Percentiles rank a stretch among this genome's conserved stretches.
Evolutionary conservation across 2,329 filamentous ascomycete genomes (phyloP).

Genomic region (Diaporthe caulivora): DNA sequence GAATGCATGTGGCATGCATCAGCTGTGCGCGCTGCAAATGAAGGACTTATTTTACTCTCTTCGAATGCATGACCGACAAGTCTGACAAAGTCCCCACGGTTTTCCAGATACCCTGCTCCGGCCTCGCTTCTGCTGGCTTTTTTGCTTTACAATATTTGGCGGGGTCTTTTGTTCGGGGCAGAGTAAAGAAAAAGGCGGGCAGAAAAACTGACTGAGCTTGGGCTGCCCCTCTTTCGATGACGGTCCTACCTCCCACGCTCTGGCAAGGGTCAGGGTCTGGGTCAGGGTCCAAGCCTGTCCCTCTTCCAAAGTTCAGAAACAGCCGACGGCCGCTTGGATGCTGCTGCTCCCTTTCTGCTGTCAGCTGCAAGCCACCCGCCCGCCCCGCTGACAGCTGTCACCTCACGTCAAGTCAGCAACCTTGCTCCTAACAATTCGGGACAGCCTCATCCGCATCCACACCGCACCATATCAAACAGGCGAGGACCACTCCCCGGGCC

Average conservation of each 20-base stretch:
- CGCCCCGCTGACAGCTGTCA: not conserved
- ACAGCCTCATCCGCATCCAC: not conserved
- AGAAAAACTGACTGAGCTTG: not conserved
- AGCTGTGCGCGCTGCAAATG: not conserved
- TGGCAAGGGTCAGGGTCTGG: too few species aligned
- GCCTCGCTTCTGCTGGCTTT: constrained; percentile 12
- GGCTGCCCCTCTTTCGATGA: constrained; percentile 10
- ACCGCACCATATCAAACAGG: not conserved
- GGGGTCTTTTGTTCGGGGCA: not conserved
- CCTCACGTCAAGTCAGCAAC: not conserved
- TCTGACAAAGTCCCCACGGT: constrained; percentile 21
- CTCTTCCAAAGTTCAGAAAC: too few species aligned
- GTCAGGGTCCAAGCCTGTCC: not conserved
- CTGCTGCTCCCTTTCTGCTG: too few species aligned
- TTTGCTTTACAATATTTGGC: constrained; percentile 14
- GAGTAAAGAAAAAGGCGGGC: not conserved
- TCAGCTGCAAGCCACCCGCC: not conserved
- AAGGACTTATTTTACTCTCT: not conserved
- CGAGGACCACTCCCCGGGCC: not conserved
- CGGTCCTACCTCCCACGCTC: too few species aligned
- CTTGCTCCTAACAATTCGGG: not conserved
- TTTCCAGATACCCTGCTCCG: constrained; percentile 8
- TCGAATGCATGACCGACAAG: constrained; percentile 13
- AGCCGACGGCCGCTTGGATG: not conserved
- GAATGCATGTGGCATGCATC: not conserved